Evolutionary conservation across 441 rosid genomes (phyloP), one percentile per base, ranked within the genome.

Genomic region (Gossypium gossypioides): DNA sequence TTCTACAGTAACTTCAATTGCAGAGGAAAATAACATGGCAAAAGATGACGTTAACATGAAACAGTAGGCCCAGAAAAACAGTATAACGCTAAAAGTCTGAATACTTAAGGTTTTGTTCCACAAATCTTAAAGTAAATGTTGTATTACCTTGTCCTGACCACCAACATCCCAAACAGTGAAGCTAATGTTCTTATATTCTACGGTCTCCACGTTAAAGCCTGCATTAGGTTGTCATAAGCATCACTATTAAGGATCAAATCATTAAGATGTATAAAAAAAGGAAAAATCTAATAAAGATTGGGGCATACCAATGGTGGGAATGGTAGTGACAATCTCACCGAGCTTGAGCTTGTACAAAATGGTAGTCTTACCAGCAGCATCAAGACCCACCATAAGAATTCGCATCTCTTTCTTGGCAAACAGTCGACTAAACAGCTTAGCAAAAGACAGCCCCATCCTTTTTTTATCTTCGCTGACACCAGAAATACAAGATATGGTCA

Each of bases 341-440:
- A 87, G 83, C 80, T 87, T 87, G 80, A 87, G 89, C 86, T 85
- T 87, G 74, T 85, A 87, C 78, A 87, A 74, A 58, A 87, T 85
- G 79, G 89, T 85, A 37, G 89, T 87, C 85, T 87, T 87, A 84
- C 89, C 91, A 81, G 97, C 96, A 10, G 96, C 93, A 78, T 93
- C 98, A 8, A 93, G 98, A 93, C 97, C 97, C 44, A 93, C 96
- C 97, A 91, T 91, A 19, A 89, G 89, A 52, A 93, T 92, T 32
- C 95, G 87, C 96, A 92, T 92, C 89, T 92, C 97, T 68, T 87
- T 92, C 88, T 89, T 93, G 0, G 98, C 97, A 78, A 93, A 93
- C 12, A 87, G 81, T 79, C 91, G 85, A 60, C 86, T 87, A 75
- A 87, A 87, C 44, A 87, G 77, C 80, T 87, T 87, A 18, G 89